A percentile compares a stretch with the other conserved stretches of the same genome.
Conservation (phyloP, 176 grass and related monocot genomes). For the Neostapfia colusana region DNA sequence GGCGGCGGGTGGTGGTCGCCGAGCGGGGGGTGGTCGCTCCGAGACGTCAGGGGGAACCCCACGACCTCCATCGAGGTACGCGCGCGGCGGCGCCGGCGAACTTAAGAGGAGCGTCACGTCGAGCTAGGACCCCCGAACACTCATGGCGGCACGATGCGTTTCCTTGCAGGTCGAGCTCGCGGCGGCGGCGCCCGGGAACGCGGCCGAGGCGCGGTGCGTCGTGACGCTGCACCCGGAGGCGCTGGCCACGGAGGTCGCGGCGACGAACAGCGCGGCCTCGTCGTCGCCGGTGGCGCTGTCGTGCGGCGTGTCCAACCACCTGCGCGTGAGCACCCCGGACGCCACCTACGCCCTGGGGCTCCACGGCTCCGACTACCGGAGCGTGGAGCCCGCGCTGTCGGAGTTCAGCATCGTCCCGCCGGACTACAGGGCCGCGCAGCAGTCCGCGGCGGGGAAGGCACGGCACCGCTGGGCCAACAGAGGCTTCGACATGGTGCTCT, state of each 20-base stretch:
- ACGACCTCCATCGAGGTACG: constrained; percentile 56
- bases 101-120: no score
- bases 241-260: constrained; percentile 47
- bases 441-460: not conserved
- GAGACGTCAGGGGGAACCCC: constrained; percentile 52
- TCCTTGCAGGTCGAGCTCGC: constrained; percentile 50
- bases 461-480: constrained; percentile 25
- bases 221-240: constrained; percentile 54
- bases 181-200: constrained; percentile 43
- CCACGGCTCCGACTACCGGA: constrained; percentile 61
- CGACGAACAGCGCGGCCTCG: constrained; percentile 42
- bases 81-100: no score
- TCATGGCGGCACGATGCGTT: not conserved
- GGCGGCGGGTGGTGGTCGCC: constrained; percentile 36
- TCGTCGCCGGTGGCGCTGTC: constrained; percentile 49
- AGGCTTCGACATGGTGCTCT: constrained; percentile 47
- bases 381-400: constrained; percentile 46
- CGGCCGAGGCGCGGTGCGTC: constrained; percentile 49
- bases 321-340: constrained; percentile 81
- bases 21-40: constrained; percentile 54
- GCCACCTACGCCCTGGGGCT: constrained; percentile 71
- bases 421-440: constrained; percentile 20
- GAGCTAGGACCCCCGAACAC: no score
- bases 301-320: constrained; percentile 61
- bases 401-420: constrained; percentile 64